Conservation (phyloP, 768 basidiomycete genomes). For the Mycena maculata region DNA sequence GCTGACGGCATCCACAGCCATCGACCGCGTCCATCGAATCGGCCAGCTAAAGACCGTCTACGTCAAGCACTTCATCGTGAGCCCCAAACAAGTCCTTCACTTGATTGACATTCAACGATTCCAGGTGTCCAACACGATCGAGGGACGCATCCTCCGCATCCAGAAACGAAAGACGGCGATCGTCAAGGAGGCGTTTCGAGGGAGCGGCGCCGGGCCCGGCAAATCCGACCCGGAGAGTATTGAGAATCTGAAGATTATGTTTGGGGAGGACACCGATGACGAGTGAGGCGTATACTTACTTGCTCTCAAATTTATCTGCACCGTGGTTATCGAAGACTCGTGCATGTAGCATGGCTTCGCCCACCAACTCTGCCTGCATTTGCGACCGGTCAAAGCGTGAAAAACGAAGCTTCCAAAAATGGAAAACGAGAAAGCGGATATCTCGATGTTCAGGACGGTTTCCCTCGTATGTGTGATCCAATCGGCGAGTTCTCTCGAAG, state of each 20-base stretch:
- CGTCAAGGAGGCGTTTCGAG: slow-evolving; percentile 84
- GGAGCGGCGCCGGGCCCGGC: slow-evolving; percentile 53
- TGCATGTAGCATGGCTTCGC: no score
- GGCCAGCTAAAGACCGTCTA: slow-evolving; percentile 86
- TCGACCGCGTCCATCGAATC: slow-evolving; percentile 88
- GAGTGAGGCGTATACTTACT: background rate
- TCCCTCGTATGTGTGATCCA: no score
- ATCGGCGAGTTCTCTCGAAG: no score
- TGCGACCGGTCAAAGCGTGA: no score
- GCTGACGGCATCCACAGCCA: slow-evolving; percentile 57
- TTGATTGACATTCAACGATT: background rate
- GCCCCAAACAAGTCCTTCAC: slow-evolving; percentile 35
- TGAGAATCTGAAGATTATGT: slow-evolving; percentile 86
- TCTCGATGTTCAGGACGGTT: no score
- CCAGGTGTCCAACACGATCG: slow-evolving; percentile 80
- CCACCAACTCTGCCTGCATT: no score
- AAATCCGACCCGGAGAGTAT: slow-evolving; percentile 76
- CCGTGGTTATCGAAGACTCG: no score
- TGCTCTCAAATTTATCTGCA: no score
- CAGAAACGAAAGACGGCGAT: slow-evolving; percentile 91
- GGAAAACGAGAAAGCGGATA: no score
- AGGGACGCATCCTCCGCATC: slow-evolving; percentile 82
- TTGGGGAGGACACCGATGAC: slow-evolving; percentile 56
- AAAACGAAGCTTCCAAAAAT: no score
- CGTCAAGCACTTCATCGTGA: slow-evolving; percentile 87